Conservation (phyloP, 2,329 filamentous ascomycete genomes). For the Cladophialophora immunda region DNA sequence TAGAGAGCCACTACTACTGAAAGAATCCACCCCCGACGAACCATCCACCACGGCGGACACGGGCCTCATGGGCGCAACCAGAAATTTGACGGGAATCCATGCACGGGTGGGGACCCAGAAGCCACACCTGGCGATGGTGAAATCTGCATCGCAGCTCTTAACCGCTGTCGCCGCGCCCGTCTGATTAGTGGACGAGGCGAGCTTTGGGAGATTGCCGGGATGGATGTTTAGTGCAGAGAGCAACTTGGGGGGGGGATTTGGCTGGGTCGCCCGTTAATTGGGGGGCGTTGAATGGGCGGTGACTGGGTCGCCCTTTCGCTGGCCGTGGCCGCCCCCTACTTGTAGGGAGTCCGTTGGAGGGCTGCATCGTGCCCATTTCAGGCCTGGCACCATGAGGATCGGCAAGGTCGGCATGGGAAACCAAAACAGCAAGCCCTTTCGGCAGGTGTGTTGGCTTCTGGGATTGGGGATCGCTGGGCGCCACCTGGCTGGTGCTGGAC, state of each 20-base stretch:
- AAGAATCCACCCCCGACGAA: neutral
- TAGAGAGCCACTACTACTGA: neutral
- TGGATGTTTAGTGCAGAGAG: neutral
- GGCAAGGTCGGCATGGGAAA: neutral
- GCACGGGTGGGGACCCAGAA: neutral
- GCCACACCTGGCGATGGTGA: conserved; percentile 1
- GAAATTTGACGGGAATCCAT: conserved; percentile 1
- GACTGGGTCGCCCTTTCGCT: neutral
- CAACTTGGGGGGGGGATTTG: neutral
- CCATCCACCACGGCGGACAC: neutral
- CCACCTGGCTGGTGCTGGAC: neutral
- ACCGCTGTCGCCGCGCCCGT: neutral
- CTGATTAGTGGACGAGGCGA: conserved; percentile 6
- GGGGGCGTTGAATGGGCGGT: neutral
- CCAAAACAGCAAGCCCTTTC: conserved; percentile 2
- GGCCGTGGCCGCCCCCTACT: neutral
- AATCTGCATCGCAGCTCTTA: neutral
- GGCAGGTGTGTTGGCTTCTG: conserved; percentile 1
- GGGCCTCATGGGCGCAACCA: neutral
- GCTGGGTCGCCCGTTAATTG: no score
- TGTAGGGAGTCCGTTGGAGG: neutral
- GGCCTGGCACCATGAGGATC: neutral
- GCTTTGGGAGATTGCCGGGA: conserved; percentile 1
- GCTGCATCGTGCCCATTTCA: neutral
- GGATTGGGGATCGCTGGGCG: neutral